Percentiles rank a stretch among this genome's conserved stretches.
Evolutionary conservation across 345 rosid genomes (phyloP).

Genomic region (Gossypium mustelinum): DNA sequence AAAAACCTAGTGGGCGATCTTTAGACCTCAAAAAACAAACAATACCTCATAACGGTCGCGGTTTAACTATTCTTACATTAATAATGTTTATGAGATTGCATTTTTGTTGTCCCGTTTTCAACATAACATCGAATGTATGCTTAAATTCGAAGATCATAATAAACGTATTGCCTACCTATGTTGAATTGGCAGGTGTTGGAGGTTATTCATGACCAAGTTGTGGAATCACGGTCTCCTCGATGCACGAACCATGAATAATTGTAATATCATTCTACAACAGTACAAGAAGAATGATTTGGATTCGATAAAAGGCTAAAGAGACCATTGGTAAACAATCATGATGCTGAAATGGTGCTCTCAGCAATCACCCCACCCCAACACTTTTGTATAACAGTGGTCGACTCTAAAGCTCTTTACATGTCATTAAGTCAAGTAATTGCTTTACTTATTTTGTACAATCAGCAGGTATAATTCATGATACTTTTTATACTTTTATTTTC

Average conservation of each 20-base stretch:
- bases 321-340: not conserved
- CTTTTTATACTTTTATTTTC: not conserved
- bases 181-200: slow-evolving; percentile 67
- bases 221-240: slow-evolving; percentile 84
- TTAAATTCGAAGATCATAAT: not conserved
- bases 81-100: not conserved
- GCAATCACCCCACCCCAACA: not conserved
- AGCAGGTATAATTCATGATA: not conserved
- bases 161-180: not conserved
- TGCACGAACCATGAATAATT: slow-evolving; percentile 58
- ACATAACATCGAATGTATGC: not conserved
- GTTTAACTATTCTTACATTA: no score
- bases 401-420: not conserved
- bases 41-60: no score
- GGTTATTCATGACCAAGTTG: slow-evolving; percentile 63
- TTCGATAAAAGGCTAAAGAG: slow-evolving; percentile 29
- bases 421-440: not conserved
- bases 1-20: no score
- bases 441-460: not conserved
- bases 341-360: not conserved
- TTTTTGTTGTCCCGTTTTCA: not conserved
- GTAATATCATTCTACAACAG: slow-evolving; percentile 53
- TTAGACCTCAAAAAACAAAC: no score
- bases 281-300: slow-evolving; percentile 32
- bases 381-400: not conserved